Percentiles rank a stretch among this genome's conserved stretches.
Evolutionary conservation across 1,284 basidiomycete genomes (phyloP).

Genomic region (Trichosporon asahii): DNA sequence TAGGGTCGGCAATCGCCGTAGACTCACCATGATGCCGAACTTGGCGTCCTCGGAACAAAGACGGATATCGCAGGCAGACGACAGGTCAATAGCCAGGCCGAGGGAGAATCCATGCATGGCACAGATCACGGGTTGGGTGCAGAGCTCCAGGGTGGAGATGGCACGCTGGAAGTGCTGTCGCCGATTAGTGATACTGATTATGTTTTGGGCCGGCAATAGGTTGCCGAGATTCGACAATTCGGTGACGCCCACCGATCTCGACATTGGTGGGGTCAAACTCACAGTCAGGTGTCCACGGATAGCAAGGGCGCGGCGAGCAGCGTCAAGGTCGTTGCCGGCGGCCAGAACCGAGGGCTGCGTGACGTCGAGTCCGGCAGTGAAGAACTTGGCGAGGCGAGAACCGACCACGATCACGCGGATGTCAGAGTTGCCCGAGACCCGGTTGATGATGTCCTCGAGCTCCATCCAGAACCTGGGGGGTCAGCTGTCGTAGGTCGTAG

Average conservation of each 20-base stretch:
- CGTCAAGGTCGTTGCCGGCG: constrained; percentile 49
- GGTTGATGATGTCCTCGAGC: constrained; percentile 62
- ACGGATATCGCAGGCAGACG: constrained; percentile 76
- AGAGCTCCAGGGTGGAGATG: constrained; percentile 67
- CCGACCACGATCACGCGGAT: constrained; percentile 69
- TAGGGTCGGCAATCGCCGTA: neutral
- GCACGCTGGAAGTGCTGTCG: constrained; percentile 63
- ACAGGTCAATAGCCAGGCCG: constrained; percentile 71
- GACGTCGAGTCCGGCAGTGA: constrained; percentile 79
- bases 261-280: constrained; percentile 8
- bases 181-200: constrained; percentile 3
- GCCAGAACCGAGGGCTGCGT: constrained; percentile 40
- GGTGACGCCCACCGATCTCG: neutral
- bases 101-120: constrained; percentile 73
- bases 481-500: constrained; percentile 16
- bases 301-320: constrained; percentile 59
- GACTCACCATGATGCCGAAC: constrained; percentile 72
- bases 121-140: constrained; percentile 76
- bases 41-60: constrained; percentile 62
- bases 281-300: constrained; percentile 58
- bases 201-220: neutral
- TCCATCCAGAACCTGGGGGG: constrained; percentile 66
- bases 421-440: constrained; percentile 58
- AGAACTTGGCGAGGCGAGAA: constrained; percentile 66
- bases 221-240: constrained; percentile 6